These are phyloP conservation scores for Periconia macrospinosa DNA, from an alignment of 2,329 filamentous ascomycete genomes.

Conservation along the genomic window DNA sequence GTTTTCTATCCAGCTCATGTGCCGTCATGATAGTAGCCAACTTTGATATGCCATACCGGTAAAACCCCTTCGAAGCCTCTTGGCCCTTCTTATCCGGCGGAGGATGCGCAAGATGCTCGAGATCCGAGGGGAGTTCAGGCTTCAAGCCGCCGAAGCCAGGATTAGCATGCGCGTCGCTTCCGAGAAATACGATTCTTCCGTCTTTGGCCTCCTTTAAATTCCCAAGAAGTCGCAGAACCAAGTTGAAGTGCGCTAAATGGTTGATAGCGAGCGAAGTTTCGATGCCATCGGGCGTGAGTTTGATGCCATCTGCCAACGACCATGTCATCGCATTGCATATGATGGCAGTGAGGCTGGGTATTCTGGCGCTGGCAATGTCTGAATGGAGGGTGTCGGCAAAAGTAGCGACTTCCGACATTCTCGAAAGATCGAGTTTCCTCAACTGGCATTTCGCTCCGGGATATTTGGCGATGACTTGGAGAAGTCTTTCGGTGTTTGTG, in stretches of 20 bases:
- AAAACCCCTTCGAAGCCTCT: conserved; percentile 45
- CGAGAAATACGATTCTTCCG: conserved; percentile 23
- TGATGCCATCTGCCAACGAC: conserved; percentile 11
- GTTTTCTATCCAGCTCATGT: conserved; percentile 43
- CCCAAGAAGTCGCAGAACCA: conserved; percentile 17
- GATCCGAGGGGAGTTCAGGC: conserved; percentile 33
- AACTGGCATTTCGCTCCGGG: conserved; percentile 11
- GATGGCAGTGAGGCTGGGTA: conserved; percentile 17
- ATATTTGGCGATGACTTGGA: conserved; percentile 9
- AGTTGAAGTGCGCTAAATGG: conserved; percentile 20
- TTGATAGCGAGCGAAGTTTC: conserved; percentile 20
- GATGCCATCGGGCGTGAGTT: conserved; percentile 19
- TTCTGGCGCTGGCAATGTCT: conserved; percentile 9
- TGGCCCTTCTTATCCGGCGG: conserved; percentile 30
- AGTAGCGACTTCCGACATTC: conserved; percentile 10
- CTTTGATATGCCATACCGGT: conserved; percentile 50
- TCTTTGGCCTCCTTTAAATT: conserved; percentile 8
- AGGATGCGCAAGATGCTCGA: conserved; percentile 44
- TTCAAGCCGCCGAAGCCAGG: conserved; percentile 40
- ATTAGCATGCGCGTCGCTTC: conserved; percentile 44
- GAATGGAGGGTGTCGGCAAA: conserved; percentile 13
- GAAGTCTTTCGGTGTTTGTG: conserved; percentile 19
- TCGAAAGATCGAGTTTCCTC: conserved; percentile 19
- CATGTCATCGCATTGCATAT: conserved; percentile 28
- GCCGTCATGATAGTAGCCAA: conserved; percentile 45